Conservation (phyloP, 2,329 filamentous ascomycete species). For the Byssothecium circinans region DNA sequence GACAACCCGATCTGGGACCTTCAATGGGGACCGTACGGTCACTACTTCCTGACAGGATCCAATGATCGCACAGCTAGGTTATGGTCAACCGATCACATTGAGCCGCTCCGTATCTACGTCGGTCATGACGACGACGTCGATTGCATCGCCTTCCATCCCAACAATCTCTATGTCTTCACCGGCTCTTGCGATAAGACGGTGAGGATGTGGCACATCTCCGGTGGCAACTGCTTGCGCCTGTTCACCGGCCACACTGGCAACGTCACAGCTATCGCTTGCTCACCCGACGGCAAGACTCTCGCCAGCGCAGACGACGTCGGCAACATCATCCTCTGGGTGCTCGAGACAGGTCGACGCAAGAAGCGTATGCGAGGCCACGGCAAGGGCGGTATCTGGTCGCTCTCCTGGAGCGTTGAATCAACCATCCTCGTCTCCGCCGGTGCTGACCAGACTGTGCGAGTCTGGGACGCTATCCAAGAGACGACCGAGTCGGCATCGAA, state of each 20-base stretch:
- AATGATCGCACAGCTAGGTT: conserved; percentile 89
- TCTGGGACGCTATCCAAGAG: conserved; percentile 86
- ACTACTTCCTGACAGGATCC: conserved; percentile 88
- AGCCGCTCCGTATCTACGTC: conserved; percentile 82
- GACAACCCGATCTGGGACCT: conserved; percentile 87
- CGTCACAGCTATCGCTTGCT: conserved; percentile 81
- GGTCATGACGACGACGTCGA: conserved; percentile 95
- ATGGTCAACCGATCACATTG: conserved; percentile 92
- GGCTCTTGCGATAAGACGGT: conserved; percentile 91
- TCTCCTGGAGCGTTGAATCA: conserved; percentile 92
- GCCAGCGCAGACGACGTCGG: conserved; percentile 87
- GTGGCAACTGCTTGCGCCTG: conserved; percentile 82
- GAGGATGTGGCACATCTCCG: conserved; percentile 94
- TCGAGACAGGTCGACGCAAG: conserved; percentile 79
- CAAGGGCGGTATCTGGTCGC: conserved; percentile 89
- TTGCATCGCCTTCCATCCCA: conserved; percentile 89
- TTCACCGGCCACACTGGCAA: conserved; percentile 91
- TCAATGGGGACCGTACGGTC: conserved; percentile 87
- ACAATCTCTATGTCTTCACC: conserved; percentile 90
- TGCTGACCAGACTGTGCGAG: conserved; percentile 85
- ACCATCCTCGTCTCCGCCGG: conserved; percentile 87
- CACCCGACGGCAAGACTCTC: conserved; percentile 85
- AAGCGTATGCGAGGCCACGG: conserved; percentile 94
- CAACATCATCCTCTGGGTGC: conserved; percentile 92
- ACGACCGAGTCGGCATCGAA: conserved; percentile 55